A percentile compares a stretch with the other conserved stretches of the same genome.
phyloP scores from a whole-genome alignment of 2,329 filamentous ascomycete species.

The Endothia cerciana region DNA sequence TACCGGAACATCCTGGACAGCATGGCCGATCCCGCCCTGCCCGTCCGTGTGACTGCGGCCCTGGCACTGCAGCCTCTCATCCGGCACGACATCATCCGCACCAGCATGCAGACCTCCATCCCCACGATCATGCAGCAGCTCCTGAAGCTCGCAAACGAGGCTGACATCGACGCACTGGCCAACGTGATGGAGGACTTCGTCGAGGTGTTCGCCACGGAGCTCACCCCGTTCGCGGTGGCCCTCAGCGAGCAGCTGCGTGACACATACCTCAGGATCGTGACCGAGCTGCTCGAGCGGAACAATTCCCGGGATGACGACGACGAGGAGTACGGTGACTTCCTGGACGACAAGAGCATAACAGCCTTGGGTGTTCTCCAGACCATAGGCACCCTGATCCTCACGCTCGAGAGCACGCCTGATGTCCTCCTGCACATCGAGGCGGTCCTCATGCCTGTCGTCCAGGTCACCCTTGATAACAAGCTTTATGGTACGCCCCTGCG shows the following conservation, averaged over 20 bases:
- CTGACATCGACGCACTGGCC: slow-evolving; percentile 93
- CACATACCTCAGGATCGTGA: slow-evolving; percentile 91
- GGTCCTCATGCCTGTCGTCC: slow-evolving; percentile 95
- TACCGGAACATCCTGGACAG: slow-evolving; percentile 97
- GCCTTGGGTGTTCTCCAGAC: slow-evolving; percentile 95
- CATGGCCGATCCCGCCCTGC: slow-evolving; percentile 92
- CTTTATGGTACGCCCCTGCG: slow-evolving; percentile 85
- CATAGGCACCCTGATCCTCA: slow-evolving; percentile 95
- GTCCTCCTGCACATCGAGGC: slow-evolving; percentile 93
- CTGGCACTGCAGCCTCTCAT: slow-evolving; percentile 94
- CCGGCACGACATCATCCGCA: slow-evolving; percentile 89
- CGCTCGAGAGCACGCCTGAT: slow-evolving; percentile 94
- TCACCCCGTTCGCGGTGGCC: slow-evolving; percentile 95
- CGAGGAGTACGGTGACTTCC: slow-evolving; percentile 83
- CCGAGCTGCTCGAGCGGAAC: slow-evolving; percentile 88
- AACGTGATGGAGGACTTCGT: slow-evolving; percentile 99
- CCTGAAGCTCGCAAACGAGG: slow-evolving; percentile 94
- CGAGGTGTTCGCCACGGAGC: slow-evolving; percentile 94
- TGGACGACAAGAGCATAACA: slow-evolving; percentile 98
- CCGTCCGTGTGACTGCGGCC: slow-evolving; percentile 91
- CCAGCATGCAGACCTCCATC: slow-evolving; percentile 96
- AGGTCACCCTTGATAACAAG: slow-evolving; percentile 95
- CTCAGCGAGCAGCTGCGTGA: slow-evolving; percentile 94
- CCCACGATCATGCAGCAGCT: slow-evolving; percentile 99
- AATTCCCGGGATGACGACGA: slow-evolving; percentile 74